Conservation (phyloP, 176 grass and related monocot genomes). For the Oropetium thomaeum region DNA sequence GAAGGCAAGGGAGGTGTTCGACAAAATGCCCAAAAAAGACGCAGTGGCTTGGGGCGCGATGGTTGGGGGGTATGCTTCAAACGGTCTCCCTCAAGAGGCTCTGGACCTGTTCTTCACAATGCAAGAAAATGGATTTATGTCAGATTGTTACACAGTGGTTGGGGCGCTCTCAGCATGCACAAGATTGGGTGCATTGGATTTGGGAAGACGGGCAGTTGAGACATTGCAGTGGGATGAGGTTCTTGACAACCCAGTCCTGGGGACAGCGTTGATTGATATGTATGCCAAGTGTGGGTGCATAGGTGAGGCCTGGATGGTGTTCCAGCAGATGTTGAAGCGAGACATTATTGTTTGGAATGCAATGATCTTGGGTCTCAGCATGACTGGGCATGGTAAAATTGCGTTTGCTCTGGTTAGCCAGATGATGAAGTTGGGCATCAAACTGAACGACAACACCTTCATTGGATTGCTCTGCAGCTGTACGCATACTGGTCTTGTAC, state of each 20-base stretch:
- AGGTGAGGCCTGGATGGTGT: conserved; percentile 44
- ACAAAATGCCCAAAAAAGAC: conserved; percentile 48
- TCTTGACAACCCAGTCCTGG: conserved; percentile 52
- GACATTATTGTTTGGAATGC: conserved; percentile 69
- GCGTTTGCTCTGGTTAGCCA: conserved; percentile 48
- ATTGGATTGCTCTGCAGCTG: conserved; percentile 64
- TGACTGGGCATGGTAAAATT: conserved; percentile 51
- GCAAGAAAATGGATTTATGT: conserved; percentile 28
- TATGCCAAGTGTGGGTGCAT: conserved; percentile 63
- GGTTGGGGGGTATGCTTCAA: conserved; percentile 68
- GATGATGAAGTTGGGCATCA: conserved; percentile 45
- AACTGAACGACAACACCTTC: conserved; percentile 60
- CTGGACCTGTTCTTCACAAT: conserved; percentile 56
- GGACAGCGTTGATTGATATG: conserved; percentile 68
- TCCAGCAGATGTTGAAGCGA: conserved; percentile 49
- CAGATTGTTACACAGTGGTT: conserved; percentile 15
- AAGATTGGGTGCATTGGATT: conserved; percentile 49
- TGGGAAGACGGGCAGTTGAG: conserved; percentile 26
- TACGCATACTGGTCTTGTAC: conserved; percentile 57
- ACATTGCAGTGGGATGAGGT: conserved; percentile 46
- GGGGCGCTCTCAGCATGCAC: conserved; percentile 59
- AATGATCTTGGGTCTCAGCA: conserved; percentile 58
- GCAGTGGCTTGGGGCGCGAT: conserved; percentile 55
- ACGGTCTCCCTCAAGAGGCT: conserved; percentile 48
- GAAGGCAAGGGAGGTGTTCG: conserved; percentile 50